Evolutionary conservation across 192 early-diverging fungal species (phyloP), one percentile per base, ranked within the genome.

Genomic region (Coemansia sp.): DNA sequence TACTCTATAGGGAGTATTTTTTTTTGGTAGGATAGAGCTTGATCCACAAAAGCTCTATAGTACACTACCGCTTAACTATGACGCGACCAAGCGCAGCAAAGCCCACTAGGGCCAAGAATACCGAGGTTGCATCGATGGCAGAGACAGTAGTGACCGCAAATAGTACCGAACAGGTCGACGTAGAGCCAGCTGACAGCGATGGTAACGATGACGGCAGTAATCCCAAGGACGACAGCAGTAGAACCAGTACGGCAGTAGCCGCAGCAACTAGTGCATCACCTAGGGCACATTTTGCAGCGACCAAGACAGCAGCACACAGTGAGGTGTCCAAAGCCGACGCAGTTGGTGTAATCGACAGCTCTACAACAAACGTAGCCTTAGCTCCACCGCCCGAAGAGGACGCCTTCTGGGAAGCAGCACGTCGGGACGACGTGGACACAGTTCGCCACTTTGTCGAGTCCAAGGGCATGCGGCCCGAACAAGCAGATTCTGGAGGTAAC

Each of bases 401-500:
- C 16, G 51, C 29, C 4, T 54, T 75, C 37, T 80, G 73, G 73
- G 67, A 63, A 27, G 93, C 94, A 3, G 86, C 92, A 13, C 90
- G 91, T 70, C 85, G 77, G 56, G 92, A 93, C 31, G 79, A 89
- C 21, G 68, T 94, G 13, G 81, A 70, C 13, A 59, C 81, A 4
- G 84, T 91, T 39, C 69, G 79, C 29, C 46, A 87, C 33, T 67
- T 89, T 16, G 61, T 94, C 8, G 90, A 93, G 14, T 66, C 53
- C 6, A 88, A 86, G n/a, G 68, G 69, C 31, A 80, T 79, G 4
- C 42, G 61, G 6, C 85, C 79, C 1, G 87, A 79, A 13, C 87
- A 86, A 62, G 62, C 69, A 6, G 96, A 98, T 67, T 64, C 72
- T 9, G 86, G 90, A 34, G 89, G 88, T 31, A 89, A 89, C 67